A percentile compares a stretch with the other conserved stretches of the same genome.
phyloP scores from a whole-genome alignment of 768 basidiomycete species.

The Leucosporidium creatinivorum region DNA sequence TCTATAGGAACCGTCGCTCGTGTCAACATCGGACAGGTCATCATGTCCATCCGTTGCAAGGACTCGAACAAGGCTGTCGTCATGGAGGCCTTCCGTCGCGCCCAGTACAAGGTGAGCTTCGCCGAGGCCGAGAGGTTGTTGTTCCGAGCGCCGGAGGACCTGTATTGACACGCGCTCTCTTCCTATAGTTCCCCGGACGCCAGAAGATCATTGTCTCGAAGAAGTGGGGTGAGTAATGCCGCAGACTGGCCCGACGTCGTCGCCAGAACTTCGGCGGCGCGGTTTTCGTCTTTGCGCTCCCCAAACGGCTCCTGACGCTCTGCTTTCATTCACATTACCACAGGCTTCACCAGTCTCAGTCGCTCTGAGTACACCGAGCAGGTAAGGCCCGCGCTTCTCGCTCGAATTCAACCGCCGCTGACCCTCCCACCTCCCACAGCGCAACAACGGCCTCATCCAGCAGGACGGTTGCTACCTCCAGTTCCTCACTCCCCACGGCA shows the following conservation, averaged over 20 bases:
- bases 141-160: neutral
- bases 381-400: no score
- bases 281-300: no score
- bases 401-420: no score
- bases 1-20: slow-evolving; percentile 84
- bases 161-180: neutral
- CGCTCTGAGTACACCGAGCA: no score
- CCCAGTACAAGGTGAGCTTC: slow-evolving; percentile 70
- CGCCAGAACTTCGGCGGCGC: no score
- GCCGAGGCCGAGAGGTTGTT: neutral
- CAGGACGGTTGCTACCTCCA: slow-evolving; percentile 65
- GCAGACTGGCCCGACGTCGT: no score
- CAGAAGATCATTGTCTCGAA: slow-evolving; percentile 79
- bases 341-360: no score
- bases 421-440: no score
- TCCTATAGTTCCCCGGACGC: slow-evolving; percentile 71
- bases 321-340: no score
- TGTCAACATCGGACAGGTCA: slow-evolving; percentile 94
- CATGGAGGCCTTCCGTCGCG: slow-evolving; percentile 92
- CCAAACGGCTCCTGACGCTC: no score
- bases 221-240: slow-evolving; percentile 42
- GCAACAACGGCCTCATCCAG: slow-evolving; percentile 81
- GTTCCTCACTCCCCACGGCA: slow-evolving; percentile 3
- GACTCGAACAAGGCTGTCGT: slow-evolving; percentile 78
- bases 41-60: slow-evolving; percentile 84